phyloP scores from a whole-genome alignment of 495 filamentous ascomycete species.

The Xylaria bambusicola region DNA sequence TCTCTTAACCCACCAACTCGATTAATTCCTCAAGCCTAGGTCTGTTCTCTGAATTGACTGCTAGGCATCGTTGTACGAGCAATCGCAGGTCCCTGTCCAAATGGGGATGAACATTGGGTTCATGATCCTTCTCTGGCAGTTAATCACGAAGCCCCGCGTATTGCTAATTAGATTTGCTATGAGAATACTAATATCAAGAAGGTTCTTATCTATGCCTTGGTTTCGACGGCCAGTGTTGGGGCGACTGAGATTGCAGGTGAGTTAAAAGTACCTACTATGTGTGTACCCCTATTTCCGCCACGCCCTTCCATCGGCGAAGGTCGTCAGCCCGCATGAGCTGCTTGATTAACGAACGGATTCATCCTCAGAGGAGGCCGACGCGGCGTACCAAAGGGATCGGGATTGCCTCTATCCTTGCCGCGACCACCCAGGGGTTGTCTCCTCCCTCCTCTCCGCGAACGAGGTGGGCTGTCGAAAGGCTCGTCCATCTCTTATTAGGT shows the following conservation, averaged over 20 bases:
- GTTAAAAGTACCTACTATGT: neutral
- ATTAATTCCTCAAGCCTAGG: constrained; percentile 5
- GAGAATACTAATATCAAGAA: neutral
- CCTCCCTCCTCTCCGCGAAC: neutral
- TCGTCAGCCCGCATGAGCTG: neutral
- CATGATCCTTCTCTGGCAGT: neutral
- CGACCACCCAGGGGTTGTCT: neutral
- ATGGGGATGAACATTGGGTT: too few species aligned
- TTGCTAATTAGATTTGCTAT: neutral
- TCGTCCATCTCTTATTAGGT: neutral
- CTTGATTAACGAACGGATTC: neutral
- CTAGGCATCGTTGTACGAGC: constrained; percentile 4
- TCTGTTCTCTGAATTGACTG: constrained; percentile 4
- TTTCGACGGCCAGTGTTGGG: neutral
- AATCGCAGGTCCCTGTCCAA: neutral
- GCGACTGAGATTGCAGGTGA: neutral
- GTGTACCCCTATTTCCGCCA: neutral
- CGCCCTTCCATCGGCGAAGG: neutral
- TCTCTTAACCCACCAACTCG: neutral
- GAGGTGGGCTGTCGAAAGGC: neutral
- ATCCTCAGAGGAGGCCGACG: neutral
- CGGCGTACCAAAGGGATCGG: neutral
- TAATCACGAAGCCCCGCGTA: neutral
- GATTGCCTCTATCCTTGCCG: neutral
- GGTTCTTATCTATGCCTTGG: constrained; percentile 1